Evolutionary conservation across 495 filamentous ascomycete genomes (phyloP), one percentile per base, ranked within the genome.

Genomic region (Astrocystis sublimbata): DNA sequence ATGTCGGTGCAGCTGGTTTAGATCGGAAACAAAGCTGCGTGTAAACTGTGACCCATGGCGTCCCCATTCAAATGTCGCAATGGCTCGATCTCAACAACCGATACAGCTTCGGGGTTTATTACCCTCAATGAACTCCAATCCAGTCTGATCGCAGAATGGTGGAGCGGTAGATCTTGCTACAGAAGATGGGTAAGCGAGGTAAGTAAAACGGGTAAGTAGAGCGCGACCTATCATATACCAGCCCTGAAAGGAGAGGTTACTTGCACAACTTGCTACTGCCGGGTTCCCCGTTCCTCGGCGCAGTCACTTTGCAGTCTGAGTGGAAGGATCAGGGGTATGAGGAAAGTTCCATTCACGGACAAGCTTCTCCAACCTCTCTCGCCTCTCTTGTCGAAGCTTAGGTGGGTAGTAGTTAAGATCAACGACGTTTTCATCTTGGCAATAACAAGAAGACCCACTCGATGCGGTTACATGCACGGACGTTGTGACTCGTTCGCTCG

Each of bases 151-250:
- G 21, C 10, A 13, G 21, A 45, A 33, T 33, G 54, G 54, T 43
- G 40, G 54, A 45, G 9, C 40, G 6, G 23, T 15, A 40, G 49
- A 31, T n/a, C n/a, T n/a, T n/a, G n/a, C n/a, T n/a, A n/a, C n/a
- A n/a, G n/a, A n/a, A n/a, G n/a, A n/a, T n/a, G n/a, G n/a, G n/a
- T n/a, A n/a, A n/a, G n/a, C n/a, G n/a, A n/a, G n/a, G n/a, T n/a
- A n/a, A n/a, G n/a, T n/a, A n/a, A n/a, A n/a, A n/a, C n/a, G n/a
- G n/a, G n/a, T n/a, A n/a, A n/a, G n/a, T 26, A 28, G n/a, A 17
- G 38, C 28, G 54, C 26, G 54, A 57, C 40, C n/a, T 56, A 30
- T 56, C 24, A 42, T 28, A 33, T 54, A 31, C 49, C n/a, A 52
- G 30, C n/a, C 6, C 33, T 40, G 28, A n/a, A n/a, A n/a, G n/a